Evolutionary conservation across 2,329 filamentous ascomycete genomes (phyloP).

Genomic region (Tolypocladium tropicale): DNA sequence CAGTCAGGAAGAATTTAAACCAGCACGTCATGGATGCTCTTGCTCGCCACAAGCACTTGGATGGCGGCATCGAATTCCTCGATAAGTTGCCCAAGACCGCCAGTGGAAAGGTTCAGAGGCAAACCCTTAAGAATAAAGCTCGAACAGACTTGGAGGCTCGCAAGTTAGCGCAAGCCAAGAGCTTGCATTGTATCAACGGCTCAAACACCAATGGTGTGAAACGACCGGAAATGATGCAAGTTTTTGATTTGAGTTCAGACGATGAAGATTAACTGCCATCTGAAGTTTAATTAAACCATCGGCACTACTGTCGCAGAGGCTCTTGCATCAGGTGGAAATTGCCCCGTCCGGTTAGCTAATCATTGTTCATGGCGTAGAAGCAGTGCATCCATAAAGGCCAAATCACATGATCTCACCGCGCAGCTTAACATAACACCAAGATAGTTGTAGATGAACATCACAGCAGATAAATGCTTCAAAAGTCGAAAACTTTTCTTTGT

Average conservation of each 20-base stretch:
- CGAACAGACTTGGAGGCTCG: not conserved
- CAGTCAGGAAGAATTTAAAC: not conserved
- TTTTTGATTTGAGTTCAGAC: not conserved
- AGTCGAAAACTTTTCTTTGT: too few species aligned
- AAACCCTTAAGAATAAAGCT: not conserved
- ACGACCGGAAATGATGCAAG: not conserved
- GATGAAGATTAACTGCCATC: not conserved
- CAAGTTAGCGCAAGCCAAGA: not conserved
- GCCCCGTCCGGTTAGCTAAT: too few species aligned
- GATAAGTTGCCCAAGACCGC: not conserved
- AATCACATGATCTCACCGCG: too few species aligned
- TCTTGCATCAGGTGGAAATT: too few species aligned
- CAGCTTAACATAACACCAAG: too few species aligned
- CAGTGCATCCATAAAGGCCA: too few species aligned
- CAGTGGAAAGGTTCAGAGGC: not conserved
- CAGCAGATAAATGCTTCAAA: too few species aligned
- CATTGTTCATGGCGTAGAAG: too few species aligned
- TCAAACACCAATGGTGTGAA: not conserved
- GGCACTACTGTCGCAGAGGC: too few species aligned
- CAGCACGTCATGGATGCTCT: not conserved
- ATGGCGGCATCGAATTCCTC: not conserved
- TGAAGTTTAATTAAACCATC: too few species aligned
- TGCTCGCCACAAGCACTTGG: not conserved
- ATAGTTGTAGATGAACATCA: too few species aligned
- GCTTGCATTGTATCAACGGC: not conserved